Evolutionary conservation across 768 basidiomycete species (phyloP), one percentile per base, ranked within the genome.

Genomic region (Tulasnella sp.): DNA sequence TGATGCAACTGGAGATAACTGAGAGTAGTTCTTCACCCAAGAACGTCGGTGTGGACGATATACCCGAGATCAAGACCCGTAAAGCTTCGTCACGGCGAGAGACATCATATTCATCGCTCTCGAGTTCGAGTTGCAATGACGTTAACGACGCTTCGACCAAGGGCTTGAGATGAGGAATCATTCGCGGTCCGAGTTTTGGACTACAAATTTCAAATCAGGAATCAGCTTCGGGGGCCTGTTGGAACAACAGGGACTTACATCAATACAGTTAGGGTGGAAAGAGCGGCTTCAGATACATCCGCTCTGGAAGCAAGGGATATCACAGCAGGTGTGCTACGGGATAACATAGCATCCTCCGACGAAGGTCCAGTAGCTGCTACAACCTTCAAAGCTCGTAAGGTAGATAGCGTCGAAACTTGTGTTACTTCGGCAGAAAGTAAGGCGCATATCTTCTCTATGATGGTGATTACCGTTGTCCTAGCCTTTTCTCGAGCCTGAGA

Each of bases 141-240:
- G 44, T 37, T n/a, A 78, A 66, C 53, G 76, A 76, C 47, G 78
- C 71, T 4, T 76, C 65, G 13, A 84, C 73, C 40, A 92, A 75
- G 12, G 77, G 72, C 46, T 77, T 77, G 66, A 95, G 81, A 65
- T 78, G 73, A 4, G 93, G 89, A 44, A 99, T 89, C 44, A 90
- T 72, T 0, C 93, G 80, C 9, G 92, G 88, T 0, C 87, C 89
- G 19, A 96, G 74, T 40, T 81, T 78, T 16, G 70, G 63, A 16
- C 89, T 93, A 59, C 13, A 39, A 31, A 39, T 15, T 10, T 48
- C 16, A 20, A 33, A 27, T 50, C 25, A 52, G 32, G 28, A 12
- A 42, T 33, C 49, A 32, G 53, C 39, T 51, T 20, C 32, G 40
- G 13, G 22, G 19, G 20, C 13, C 37, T 13, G 7, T 27, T 37